Evolutionary conservation across 192 early-diverging fungal genomes (phyloP).

Genomic region (Coemansia sp.): DNA sequence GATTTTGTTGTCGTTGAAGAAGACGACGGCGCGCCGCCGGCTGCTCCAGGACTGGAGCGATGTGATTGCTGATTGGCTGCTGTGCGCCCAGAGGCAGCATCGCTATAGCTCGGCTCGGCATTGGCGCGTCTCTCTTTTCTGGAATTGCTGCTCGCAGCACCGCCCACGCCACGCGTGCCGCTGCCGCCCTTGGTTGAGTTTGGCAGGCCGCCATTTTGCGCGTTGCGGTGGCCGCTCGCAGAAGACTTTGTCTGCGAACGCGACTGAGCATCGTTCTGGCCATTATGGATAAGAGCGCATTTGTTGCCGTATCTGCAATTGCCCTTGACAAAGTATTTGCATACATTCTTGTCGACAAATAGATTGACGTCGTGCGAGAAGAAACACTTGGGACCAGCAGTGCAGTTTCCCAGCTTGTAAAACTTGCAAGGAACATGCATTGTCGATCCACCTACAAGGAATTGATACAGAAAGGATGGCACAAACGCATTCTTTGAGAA

Average conservation of each 20-base stretch:
- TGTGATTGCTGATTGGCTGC: not conserved
- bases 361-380: conserved; percentile 72
- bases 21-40: not conserved
- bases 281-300: conserved; percentile 60
- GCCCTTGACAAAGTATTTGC: conserved; percentile 78
- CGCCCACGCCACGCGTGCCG: conserved; percentile 8
- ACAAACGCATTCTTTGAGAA: no score
- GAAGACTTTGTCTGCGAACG: conserved; percentile 13
- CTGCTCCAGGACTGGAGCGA: not conserved
- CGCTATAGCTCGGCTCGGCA: conserved; percentile 20
- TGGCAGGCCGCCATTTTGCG: conserved; percentile 8
- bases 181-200: conserved; percentile 12
- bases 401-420: conserved; percentile 73
- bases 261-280: conserved; percentile 8
- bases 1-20: not conserved
- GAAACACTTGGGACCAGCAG: conserved; percentile 70
- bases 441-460: conserved; percentile 51
- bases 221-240: conserved; percentile 1
- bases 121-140: conserved; percentile 19
- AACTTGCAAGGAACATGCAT: conserved; percentile 79
- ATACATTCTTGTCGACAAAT: conserved; percentile 62
- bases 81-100: conserved; percentile 19
- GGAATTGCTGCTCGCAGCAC: not conserved
- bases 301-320: conserved; percentile 80
- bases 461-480: no score